A percentile compares a stretch with the other conserved stretches of the same genome.
Conservation (phyloP, 352 stramenopile species). For the Pilasporangium apinafurcum region DNA sequence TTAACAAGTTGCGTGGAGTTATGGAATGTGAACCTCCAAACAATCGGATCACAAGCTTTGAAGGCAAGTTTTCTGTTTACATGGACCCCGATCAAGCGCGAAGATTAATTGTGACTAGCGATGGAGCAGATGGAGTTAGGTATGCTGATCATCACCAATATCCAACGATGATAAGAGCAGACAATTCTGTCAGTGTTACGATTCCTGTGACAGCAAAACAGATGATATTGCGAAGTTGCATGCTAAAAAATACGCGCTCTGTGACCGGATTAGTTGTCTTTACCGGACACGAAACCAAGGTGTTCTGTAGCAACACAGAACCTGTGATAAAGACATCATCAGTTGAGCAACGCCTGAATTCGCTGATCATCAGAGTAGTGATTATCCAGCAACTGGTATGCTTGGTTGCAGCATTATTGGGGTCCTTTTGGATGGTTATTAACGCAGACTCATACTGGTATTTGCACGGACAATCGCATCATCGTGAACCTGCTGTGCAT, state of each 20-base stretch:
- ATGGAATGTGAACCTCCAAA: conserved; percentile 81
- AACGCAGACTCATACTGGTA: conserved; percentile 69
- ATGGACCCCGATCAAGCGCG: conserved; percentile 26
- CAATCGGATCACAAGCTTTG: conserved; percentile 80
- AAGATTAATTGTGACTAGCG: conserved; percentile 17
- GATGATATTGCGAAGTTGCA: conserved; percentile 85
- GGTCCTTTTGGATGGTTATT: conserved; percentile 60
- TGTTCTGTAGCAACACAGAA: conserved; percentile 79
- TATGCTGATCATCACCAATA: conserved; percentile 5
- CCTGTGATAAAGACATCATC: conserved; percentile 74
- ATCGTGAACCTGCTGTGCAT: background rate
- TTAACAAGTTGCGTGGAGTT: conserved; percentile 40
- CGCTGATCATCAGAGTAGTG: conserved; percentile 67
- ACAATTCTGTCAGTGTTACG: conserved; percentile 26
- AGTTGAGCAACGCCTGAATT: conserved; percentile 65
- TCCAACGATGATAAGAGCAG: conserved; percentile 20
- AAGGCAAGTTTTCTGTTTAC: conserved; percentile 54
- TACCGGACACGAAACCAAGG: conserved; percentile 82
- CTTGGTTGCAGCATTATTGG: conserved; percentile 51
- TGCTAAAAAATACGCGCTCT: conserved; percentile 82
- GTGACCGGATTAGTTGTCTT: conserved; percentile 87
- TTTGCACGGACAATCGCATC: conserved; percentile 12
- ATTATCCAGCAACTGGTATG: conserved; percentile 75
- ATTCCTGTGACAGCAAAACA: conserved; percentile 81
- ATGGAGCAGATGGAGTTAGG: background rate